Conservation (phyloP, 2,329 filamentous ascomycete genomes). For the Colletotrichum magnum region DNA sequence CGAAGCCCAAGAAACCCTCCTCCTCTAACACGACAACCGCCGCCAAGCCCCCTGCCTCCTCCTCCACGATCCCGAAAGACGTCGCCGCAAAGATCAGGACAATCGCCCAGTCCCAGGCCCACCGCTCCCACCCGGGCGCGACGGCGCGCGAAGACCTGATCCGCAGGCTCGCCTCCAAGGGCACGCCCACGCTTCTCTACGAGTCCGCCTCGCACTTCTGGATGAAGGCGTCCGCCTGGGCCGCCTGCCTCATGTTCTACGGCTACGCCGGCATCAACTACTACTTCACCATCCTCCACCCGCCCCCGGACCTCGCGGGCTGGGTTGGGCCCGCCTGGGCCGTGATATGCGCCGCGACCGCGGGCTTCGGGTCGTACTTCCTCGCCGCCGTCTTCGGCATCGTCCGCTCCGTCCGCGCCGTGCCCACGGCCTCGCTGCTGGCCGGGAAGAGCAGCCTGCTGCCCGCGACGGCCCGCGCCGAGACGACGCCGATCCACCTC, state of each 20-base stretch:
- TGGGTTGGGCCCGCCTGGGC: conserved; percentile 56
- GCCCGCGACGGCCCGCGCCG: conserved; percentile 35
- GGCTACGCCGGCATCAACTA: conserved; percentile 65
- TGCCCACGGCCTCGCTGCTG: conserved; percentile 54
- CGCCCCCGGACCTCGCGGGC: conserved; percentile 63
- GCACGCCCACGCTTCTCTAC: conserved; percentile 73
- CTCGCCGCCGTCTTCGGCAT: conserved; percentile 70
- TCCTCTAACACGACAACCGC: neutral
- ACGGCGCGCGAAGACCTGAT: conserved; percentile 56
- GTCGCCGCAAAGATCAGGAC: neutral
- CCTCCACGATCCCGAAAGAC: neutral
- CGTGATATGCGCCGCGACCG: conserved; percentile 73
- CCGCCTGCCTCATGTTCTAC: conserved; percentile 67
- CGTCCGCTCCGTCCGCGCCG: conserved; percentile 69
- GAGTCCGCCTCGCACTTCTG: conserved; percentile 74
- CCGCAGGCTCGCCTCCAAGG: conserved; percentile 68
- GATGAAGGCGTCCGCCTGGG: conserved; percentile 73
- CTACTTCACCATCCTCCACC: conserved; percentile 62
- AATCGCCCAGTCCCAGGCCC: no score
- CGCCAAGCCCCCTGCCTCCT: neutral
- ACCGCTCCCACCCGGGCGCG: neutral
- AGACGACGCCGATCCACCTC: conserved; percentile 56
- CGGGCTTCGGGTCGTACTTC: conserved; percentile 71
- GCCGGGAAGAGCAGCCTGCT: conserved; percentile 14
- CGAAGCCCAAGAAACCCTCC: conserved; percentile 11